A percentile compares a stretch with the other conserved stretches of the same genome.
phyloP scores from a whole-genome alignment of 495 filamentous ascomycete genomes.

The Hypoxylon lienhwacheense region DNA sequence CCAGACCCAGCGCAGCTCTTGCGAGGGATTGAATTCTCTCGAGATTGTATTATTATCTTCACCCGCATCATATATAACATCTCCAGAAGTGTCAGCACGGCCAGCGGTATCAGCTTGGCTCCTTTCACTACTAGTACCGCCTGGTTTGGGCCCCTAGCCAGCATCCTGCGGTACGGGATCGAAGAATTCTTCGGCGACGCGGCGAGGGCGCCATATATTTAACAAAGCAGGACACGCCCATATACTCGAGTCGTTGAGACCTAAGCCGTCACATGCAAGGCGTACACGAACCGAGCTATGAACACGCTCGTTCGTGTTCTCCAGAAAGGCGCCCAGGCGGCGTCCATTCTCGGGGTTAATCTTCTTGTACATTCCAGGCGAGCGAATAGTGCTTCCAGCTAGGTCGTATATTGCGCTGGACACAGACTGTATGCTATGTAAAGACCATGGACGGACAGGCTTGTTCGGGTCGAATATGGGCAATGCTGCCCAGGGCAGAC shows the following conservation, averaged over 20 bases:
- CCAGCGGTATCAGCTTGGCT: slow-evolving; percentile 4
- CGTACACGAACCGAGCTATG: slow-evolving; percentile 64
- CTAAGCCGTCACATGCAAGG: slow-evolving; percentile 55
- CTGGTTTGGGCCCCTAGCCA: slow-evolving; percentile 40
- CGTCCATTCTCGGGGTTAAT: slow-evolving; percentile 53
- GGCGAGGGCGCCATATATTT: slow-evolving; percentile 44
- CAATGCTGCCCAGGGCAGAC: slow-evolving; percentile 48
- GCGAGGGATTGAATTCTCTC: neutral
- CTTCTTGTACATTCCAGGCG: slow-evolving; percentile 61
- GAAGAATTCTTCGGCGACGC: slow-evolving; percentile 29
- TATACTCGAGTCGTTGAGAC: slow-evolving; percentile 54
- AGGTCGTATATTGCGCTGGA: slow-evolving; percentile 54
- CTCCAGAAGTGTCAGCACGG: neutral
- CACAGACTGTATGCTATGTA: slow-evolving; percentile 57
- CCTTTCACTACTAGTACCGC: neutral
- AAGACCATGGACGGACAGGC: slow-evolving; percentile 59
- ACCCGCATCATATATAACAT: neutral
- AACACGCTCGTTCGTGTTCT: slow-evolving; percentile 65
- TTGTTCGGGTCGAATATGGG: slow-evolving; percentile 52
- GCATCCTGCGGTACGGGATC: slow-evolving; percentile 44
- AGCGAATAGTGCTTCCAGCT: slow-evolving; percentile 54
- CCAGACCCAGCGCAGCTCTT: slow-evolving; percentile 52
- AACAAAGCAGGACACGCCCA: slow-evolving; percentile 59
- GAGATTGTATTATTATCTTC: neutral
- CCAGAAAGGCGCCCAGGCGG: slow-evolving; percentile 49